Evolutionary conservation across 2,329 filamentous ascomycete species (phyloP).

Genomic region (Thelonectria olida): DNA sequence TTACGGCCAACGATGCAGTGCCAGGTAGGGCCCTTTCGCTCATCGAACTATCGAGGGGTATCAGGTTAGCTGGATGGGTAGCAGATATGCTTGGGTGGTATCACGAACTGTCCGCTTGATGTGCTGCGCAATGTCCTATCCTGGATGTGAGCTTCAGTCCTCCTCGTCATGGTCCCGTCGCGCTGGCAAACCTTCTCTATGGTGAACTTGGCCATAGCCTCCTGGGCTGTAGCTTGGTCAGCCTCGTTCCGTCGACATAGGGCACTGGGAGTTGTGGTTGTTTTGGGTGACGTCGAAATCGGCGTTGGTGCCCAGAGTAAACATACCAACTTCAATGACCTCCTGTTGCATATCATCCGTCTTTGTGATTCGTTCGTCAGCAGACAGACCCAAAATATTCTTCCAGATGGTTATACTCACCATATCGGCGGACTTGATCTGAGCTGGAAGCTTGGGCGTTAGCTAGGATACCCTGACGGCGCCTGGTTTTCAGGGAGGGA

Average conservation of each 20-base stretch:
- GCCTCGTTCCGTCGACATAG: constrained; percentile 24
- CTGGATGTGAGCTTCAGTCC: constrained; percentile 26
- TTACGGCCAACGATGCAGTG: constrained; percentile 99
- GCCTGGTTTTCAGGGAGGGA: constrained; percentile 1
- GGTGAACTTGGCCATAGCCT: constrained; percentile 70
- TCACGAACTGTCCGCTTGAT: constrained; percentile 85
- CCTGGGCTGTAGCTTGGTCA: constrained; percentile 59
- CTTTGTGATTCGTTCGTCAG: constrained; percentile 59
- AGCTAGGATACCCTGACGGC: constrained; percentile 2
- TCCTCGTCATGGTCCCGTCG: not conserved
- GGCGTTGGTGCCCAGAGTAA: constrained; percentile 15
- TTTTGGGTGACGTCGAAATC: constrained; percentile 6
- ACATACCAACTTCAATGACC: constrained; percentile 92
- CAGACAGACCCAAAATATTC: constrained; percentile 21
- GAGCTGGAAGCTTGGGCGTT: constrained; percentile 66
- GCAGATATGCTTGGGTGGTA: constrained; percentile 10
- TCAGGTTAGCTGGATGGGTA: constrained; percentile 21
- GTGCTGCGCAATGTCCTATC: constrained; percentile 90
- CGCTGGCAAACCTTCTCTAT: constrained; percentile 63
- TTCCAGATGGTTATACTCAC: constrained; percentile 60
- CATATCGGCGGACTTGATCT: constrained; percentile 99
- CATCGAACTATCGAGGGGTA: constrained; percentile 77
- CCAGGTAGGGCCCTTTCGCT: constrained; percentile 97
- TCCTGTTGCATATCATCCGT: constrained; percentile 98
- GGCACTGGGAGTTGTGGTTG: not conserved